A percentile compares a stretch with the other conserved stretches of the same genome.
Conservation (phyloP, 441 rosid genomes). For the Isatis lusitanica region DNA sequence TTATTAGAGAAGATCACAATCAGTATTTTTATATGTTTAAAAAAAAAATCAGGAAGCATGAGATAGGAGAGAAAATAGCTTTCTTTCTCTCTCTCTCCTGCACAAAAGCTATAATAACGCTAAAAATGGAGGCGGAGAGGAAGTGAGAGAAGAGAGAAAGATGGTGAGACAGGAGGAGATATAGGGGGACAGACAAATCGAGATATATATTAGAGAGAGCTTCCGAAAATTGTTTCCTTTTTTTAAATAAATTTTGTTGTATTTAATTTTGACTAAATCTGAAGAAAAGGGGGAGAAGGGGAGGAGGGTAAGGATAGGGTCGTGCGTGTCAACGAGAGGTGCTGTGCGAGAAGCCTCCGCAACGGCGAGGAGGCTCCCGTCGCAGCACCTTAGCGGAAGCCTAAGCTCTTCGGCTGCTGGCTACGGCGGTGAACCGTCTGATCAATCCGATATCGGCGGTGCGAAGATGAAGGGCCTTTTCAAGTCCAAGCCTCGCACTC, state of each 20-base stretch:
- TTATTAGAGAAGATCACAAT: not conserved
- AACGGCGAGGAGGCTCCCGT: slow-evolving; percentile 47
- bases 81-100: not conserved
- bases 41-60: not conserved
- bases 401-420: slow-evolving; percentile 11
- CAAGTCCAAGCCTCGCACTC: slow-evolving; percentile 93
- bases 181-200: slow-evolving; percentile 9
- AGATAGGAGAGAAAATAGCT: slow-evolving; percentile 10
- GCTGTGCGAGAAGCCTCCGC: slow-evolving; percentile 35
- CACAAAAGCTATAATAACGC: not conserved
- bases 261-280: not conserved
- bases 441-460: slow-evolving; percentile 29
- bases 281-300: not conserved
- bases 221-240: not conserved
- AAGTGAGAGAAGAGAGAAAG: slow-evolving; percentile 6
- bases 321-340: slow-evolving; percentile 58
- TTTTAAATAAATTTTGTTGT: not conserved
- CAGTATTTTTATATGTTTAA: not conserved
- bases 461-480: slow-evolving; percentile 83
- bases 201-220: not conserved
- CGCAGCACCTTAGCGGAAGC: slow-evolving; percentile 36
- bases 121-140: slow-evolving; percentile 28
- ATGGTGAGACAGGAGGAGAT: slow-evolving; percentile 29
- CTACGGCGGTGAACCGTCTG: slow-evolving; percentile 28
- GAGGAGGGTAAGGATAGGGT: slow-evolving; percentile 50